phyloP scores from a whole-genome alignment of 352 stramenopile genomes.

The Pythium aquatile region DNA sequence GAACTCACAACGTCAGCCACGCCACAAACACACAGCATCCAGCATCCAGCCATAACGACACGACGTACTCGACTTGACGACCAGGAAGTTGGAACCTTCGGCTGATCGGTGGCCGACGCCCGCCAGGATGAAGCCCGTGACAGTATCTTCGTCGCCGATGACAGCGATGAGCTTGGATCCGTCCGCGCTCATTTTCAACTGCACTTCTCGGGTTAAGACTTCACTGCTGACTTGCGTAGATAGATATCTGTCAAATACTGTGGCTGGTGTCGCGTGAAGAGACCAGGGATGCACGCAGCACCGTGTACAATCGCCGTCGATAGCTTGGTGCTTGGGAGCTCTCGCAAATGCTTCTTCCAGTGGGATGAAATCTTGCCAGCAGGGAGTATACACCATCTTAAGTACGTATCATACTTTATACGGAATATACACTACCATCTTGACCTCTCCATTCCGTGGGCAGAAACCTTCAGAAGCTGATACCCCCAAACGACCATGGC shows the following conservation, averaged over 20 bases:
- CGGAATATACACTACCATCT: background rate
- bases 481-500: constrained; percentile 9
- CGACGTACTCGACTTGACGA: constrained; percentile 91
- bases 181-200: constrained; percentile 44
- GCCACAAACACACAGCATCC: background rate
- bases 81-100: constrained; percentile 96
- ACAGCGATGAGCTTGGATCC: constrained; percentile 85
- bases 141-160: constrained; percentile 95
- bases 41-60: background rate
- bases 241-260: background rate
- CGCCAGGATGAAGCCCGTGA: constrained; percentile 97
- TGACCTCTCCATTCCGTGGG: too few relatives aligned
- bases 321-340: too few relatives aligned
- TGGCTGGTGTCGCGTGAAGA: too few relatives aligned
- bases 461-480: constrained; percentile 1
- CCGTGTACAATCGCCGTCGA: too few relatives aligned
- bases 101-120: constrained; percentile 95
- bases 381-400: constrained; percentile 3
- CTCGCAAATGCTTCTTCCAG: too few relatives aligned
- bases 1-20: background rate
- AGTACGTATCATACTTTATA: constrained; percentile 16
- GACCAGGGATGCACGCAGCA: background rate
- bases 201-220: too few relatives aligned
- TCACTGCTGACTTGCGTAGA: constrained; percentile 17
- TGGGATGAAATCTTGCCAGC: background rate